Base-by-base conservation (phyloP, 176 grass and related monocot species). In the Cymbopogon citratus region DNA sequence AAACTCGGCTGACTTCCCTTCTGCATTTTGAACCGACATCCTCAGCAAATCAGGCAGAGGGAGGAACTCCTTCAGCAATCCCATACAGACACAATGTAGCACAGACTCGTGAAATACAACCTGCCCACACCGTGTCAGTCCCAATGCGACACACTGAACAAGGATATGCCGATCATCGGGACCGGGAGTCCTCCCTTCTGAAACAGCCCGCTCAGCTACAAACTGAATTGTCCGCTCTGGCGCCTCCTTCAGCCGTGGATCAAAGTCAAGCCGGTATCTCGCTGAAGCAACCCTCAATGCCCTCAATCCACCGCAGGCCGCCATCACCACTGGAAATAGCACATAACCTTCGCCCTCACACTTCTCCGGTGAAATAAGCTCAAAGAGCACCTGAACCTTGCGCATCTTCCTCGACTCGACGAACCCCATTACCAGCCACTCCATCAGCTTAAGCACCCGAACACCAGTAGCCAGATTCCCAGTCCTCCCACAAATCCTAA, bases 381-480 rank as follows among this genome's bases (percentile, higher is more conserved):
- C 78, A 41, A 82, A 63, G 9, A 95, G 91, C 60, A 77, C 34
- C 62, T 77, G 87, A 48, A 95, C 84, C 43, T 87, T 98, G 19
- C 46, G 70, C 76, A 87, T 86, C 73, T 60, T 89, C 23, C 84
- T 90, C 3, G 73, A 86, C 49, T 81, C 88, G 1, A 90, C 57
- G 27, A 91, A 93, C 5, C 90, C 86, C 76, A 88, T 60, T 1
- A 92, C 84, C 64, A 89, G 51, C 95, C 95, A 95, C 41, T 98
- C 95, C 25, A 91, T 77, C 84, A 98, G 77, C 78, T 84, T 87
- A 15, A 98, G 91, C 66, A 90, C 1, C 84, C 91, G 89, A 48
- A 98, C 45, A 63, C 82, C 90, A 29, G 86, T 75, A 62, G 62
- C 27, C 2, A 91, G 41, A 29, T 27, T 56, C 6, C 64, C 46